Percentiles rank a stretch among this genome's conserved stretches.
Conservation (phyloP, 352 stramenopile species). For the Pythium myriotylum region DNA sequence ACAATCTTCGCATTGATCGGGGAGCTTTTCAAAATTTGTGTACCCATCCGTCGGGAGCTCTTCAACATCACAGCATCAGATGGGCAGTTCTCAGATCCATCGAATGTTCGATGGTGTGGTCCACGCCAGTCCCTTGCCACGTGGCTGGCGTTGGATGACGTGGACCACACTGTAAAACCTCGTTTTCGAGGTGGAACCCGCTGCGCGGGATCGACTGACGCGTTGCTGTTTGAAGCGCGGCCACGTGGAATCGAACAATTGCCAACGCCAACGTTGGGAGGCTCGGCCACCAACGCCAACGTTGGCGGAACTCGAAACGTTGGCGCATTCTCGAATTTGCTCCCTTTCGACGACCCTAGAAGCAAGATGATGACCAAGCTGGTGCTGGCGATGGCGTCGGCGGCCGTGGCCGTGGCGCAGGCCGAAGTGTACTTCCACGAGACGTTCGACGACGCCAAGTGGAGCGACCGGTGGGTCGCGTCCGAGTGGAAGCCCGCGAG, state of each 20-base stretch:
- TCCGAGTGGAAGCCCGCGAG: slow-evolving; percentile 93
- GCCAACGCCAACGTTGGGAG: neutral
- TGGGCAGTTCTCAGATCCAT: slow-evolving; percentile 12
- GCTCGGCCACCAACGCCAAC: slow-evolving; percentile 1
- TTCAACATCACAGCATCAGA: slow-evolving; percentile 4
- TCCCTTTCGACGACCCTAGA: neutral
- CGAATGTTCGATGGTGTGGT: slow-evolving; percentile 27
- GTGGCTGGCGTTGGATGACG: slow-evolving; percentile 13
- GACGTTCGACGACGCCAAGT: slow-evolving; percentile 91
- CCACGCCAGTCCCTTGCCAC: slow-evolving; percentile 14
- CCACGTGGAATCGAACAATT: slow-evolving; percentile 22
- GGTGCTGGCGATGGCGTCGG: slow-evolving; percentile 49
- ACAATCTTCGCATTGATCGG: no score
- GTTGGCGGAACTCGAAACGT: slow-evolving; percentile 1
- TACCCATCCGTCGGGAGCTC: neutral
- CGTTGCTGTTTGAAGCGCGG: slow-evolving; percentile 6
- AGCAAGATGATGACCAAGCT: slow-evolving; percentile 66
- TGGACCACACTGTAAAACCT: slow-evolving; percentile 26
- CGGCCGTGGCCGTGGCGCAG: slow-evolving; percentile 48
- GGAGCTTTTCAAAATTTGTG: neutral
- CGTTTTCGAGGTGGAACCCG: slow-evolving; percentile 9
- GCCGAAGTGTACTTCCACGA: slow-evolving; percentile 93
- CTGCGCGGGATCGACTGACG: neutral
- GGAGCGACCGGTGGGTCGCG: slow-evolving; percentile 80
- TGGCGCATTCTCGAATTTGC: slow-evolving; percentile 34